Evolutionary conservation across 352 stramenopile species (phyloP).

Genomic region (Aphanomyces astaci): DNA sequence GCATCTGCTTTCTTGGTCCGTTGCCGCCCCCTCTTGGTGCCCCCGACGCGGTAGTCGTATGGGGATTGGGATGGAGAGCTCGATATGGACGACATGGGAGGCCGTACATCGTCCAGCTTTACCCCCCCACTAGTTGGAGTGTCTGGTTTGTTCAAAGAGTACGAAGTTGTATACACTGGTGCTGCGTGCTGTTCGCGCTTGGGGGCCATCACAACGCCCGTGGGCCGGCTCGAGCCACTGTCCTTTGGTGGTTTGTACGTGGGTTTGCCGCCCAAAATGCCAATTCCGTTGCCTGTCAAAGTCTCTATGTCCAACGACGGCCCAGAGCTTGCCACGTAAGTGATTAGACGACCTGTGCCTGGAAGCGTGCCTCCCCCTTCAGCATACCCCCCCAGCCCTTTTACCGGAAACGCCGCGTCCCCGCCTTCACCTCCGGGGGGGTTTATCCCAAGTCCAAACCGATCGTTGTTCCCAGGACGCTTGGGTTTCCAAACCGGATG

Average conservation of each 20-base stretch:
- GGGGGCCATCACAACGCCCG: neutral
- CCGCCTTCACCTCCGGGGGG: neutral
- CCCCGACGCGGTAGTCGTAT: neutral
- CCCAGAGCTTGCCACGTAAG: neutral
- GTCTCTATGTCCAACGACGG: neutral
- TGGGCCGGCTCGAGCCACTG: neutral
- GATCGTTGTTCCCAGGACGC: neutral
- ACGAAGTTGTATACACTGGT: no score
- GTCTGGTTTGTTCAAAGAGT: no score
- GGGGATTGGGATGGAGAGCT: neutral
- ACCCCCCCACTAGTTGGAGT: neutral
- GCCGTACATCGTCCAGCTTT: neutral
- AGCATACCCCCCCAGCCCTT: neutral
- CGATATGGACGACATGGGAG: neutral
- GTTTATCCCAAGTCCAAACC: neutral
- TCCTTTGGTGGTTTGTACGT: neutral
- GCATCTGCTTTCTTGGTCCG: slow-evolving; percentile 9
- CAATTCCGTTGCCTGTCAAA: neutral
- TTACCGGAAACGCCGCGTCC: slow-evolving; percentile 8
- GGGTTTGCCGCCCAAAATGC: neutral
- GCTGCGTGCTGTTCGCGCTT: neutral
- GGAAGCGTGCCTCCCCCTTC: neutral
- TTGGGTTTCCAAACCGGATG: neutral
- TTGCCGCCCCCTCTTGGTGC: neutral
- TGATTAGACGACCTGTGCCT: neutral